These are phyloP conservation scores for Rubroboletus pulcherrimus DNA, from an alignment of 768 basidiomycete species.

Conservation along the genomic window DNA sequence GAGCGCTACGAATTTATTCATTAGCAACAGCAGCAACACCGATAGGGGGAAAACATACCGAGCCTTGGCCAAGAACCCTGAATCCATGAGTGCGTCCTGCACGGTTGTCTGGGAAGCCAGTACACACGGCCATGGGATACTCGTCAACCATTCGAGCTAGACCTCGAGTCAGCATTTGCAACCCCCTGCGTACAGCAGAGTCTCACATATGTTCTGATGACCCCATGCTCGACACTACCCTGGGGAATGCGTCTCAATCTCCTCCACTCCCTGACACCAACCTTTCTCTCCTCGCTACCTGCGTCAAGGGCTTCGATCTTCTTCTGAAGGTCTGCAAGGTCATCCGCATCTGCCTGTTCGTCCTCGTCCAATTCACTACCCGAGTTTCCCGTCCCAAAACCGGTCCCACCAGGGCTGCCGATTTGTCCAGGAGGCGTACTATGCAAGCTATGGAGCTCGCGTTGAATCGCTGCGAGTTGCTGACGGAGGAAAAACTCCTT, in stretches of 20 bases:
- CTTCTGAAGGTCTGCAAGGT: conserved; percentile 65
- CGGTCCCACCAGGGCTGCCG: conserved; percentile 10
- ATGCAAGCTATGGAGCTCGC: conserved; percentile 62
- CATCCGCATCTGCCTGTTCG: conserved; percentile 78
- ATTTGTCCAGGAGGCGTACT: conserved; percentile 26
- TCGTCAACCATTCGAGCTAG: conserved; percentile 82
- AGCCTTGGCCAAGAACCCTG: conserved; percentile 63
- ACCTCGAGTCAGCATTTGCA: conserved; percentile 8
- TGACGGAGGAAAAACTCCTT: conserved; percentile 85
- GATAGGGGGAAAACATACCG: conserved; percentile 32
- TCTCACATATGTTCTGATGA: conserved; percentile 78
- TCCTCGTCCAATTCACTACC: conserved; percentile 66
- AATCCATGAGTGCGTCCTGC: conserved; percentile 43
- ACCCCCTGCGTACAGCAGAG: not conserved
- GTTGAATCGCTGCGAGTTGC: conserved; percentile 75
- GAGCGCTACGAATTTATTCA: conserved; percentile 32
- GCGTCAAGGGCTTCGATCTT: conserved; percentile 71
- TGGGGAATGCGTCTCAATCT: conserved; percentile 84
- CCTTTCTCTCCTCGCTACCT: conserved; percentile 77
- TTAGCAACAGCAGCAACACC: not conserved
- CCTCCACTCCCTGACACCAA: conserved; percentile 79
- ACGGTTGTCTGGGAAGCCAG: conserved; percentile 18
- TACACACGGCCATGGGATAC: conserved; percentile 74
- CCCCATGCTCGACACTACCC: conserved; percentile 88
- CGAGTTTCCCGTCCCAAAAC: conserved; percentile 25